Conservation (phyloP, 768 basidiomycete species). For the Dioszegia hungarica region DNA sequence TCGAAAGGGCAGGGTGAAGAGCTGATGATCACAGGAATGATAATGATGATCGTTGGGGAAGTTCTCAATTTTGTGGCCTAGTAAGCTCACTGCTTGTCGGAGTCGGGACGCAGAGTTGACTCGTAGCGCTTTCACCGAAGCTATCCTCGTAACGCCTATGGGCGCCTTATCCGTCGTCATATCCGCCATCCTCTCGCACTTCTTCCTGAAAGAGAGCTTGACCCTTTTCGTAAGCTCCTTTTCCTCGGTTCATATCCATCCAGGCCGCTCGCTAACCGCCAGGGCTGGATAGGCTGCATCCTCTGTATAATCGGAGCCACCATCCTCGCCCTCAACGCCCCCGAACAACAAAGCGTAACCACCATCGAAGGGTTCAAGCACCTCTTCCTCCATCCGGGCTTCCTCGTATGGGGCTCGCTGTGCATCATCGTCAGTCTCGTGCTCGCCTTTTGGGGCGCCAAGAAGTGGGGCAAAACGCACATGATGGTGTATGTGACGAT, state of each 20-base stretch:
- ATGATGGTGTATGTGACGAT: slow-evolving; percentile 83
- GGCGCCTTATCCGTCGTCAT: slow-evolving; percentile 95
- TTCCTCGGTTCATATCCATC: background rate
- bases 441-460: slow-evolving; percentile 33
- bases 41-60: slow-evolving; percentile 67
- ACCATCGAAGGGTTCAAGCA: slow-evolving; percentile 59
- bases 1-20: slow-evolving; percentile 65
- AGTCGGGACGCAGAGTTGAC: background rate
- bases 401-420: slow-evolving; percentile 63
- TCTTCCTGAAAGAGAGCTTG: slow-evolving; percentile 87
- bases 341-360: slow-evolving; percentile 44
- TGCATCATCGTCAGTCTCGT: slow-evolving; percentile 29
- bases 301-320: slow-evolving; percentile 83
- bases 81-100: slow-evolving; percentile 26
- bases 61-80: slow-evolving; percentile 48
- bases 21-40: slow-evolving; percentile 77
- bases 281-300: slow-evolving; percentile 87
- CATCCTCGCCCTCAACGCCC: slow-evolving; percentile 81
- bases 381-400: slow-evolving; percentile 77
- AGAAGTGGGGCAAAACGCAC: slow-evolving; percentile 76
- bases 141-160: slow-evolving; percentile 91
- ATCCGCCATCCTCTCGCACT: slow-evolving; percentile 83
- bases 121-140: slow-evolving; percentile 77
- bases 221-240: slow-evolving; percentile 63
- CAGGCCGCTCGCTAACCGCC: background rate